A percentile compares a stretch with the other conserved stretches of the same genome.
Conservation (phyloP, 2,329 filamentous ascomycete species). For the Fusarium duplospermum region DNA sequence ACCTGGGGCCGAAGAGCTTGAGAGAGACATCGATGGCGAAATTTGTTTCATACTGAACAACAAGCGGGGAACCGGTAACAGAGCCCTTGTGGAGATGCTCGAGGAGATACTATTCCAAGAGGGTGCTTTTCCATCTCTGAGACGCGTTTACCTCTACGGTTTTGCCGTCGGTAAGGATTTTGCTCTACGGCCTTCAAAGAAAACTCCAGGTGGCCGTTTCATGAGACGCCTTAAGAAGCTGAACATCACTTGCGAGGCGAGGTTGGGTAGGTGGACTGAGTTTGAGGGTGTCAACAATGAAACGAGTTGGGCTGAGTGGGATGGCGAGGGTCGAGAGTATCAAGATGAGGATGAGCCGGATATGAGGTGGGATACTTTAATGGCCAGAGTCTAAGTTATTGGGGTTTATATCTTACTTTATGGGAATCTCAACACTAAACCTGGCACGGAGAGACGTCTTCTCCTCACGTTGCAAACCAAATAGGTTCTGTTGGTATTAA, state of each 20-base stretch:
- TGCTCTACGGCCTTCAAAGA: not conserved
- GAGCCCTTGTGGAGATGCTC: not conserved
- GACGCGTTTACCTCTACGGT: constrained; percentile 14
- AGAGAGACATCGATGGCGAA: constrained; percentile 12
- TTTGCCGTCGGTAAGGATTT: not conserved
- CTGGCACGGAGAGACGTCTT: not conserved
- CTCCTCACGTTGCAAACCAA: not conserved
- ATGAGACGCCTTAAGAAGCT: not conserved
- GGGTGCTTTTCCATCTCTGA: not conserved
- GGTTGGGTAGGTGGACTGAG: not conserved
- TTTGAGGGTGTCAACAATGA: not conserved
- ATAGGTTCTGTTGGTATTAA: not conserved
- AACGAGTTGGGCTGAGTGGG: not conserved
- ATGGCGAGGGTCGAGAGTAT: not conserved
- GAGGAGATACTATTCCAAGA: not conserved
- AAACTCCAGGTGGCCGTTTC: not conserved
- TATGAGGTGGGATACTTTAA: not conserved
- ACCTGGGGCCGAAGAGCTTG: constrained; percentile 9
- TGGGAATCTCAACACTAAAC: not conserved
- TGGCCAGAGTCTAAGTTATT: not conserved
- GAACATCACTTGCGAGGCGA: not conserved
- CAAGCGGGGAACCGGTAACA: not conserved
- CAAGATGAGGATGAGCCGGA: not conserved
- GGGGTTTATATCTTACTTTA: not conserved
- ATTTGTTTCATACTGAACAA: constrained; percentile 15